phyloP scores from a whole-genome alignment of 1,284 basidiomycete species.

The Xanthoconium separans region DNA sequence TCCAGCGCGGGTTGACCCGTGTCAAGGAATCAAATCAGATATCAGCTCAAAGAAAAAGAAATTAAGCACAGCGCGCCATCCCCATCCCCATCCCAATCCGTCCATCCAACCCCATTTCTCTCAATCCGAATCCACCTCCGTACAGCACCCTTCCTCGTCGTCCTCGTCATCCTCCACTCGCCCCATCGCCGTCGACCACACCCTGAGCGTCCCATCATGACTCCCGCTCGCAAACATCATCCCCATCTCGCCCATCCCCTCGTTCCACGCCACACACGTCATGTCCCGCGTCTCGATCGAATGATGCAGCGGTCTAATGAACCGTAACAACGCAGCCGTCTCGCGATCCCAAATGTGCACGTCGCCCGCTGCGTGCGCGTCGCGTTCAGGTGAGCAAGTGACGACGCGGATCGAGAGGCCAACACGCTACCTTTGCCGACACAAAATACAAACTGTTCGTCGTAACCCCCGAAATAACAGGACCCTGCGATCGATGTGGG shows the following conservation, averaged over 20 bases:
- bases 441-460: slow-evolving; percentile 73
- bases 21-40: too few relatives aligned
- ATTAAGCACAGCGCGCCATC: too few relatives aligned
- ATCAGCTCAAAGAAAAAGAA: too few relatives aligned
- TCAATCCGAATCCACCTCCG: slow-evolving; percentile 21
- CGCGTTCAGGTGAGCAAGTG: not conserved
- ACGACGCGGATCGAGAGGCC: too few relatives aligned
- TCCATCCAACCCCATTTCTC: too few relatives aligned
- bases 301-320: slow-evolving; percentile 50
- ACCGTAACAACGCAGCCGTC: slow-evolving; percentile 64
- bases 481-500: slow-evolving; percentile 75
- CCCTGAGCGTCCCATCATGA: slow-evolving; percentile 68
- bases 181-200: slow-evolving; percentile 52
- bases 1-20: too few relatives aligned
- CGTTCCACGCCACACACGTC: slow-evolving; percentile 78
- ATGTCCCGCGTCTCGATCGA: slow-evolving; percentile 51
- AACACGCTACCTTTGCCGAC: slow-evolving; percentile 78
- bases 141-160: slow-evolving; percentile 12
- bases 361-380: slow-evolving; percentile 59
- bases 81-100: too few relatives aligned
- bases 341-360: slow-evolving; percentile 85
- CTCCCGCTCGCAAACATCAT: slow-evolving; percentile 80
- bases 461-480: slow-evolving; percentile 74
- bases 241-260: slow-evolving; percentile 49
- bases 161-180: not conserved